Conservation (phyloP, 441 rosid species). For the Pelargonium cotyledonis region DNA sequence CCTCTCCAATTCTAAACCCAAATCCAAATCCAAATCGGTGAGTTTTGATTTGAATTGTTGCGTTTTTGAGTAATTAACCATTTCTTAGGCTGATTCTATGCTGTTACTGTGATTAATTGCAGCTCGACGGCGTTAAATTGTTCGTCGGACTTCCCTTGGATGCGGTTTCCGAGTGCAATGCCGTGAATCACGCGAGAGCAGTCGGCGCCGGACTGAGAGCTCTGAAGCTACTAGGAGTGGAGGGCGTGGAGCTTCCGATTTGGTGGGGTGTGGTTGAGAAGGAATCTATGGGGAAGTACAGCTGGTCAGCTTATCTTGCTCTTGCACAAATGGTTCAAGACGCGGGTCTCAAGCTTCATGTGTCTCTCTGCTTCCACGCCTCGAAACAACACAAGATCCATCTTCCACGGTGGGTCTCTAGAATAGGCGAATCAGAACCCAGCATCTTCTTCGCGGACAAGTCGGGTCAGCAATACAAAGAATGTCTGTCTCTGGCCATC, state of each 20-base stretch:
- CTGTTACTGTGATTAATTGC: conserved; percentile 15
- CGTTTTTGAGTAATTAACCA: too few species aligned
- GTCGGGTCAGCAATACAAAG: conserved; percentile 45
- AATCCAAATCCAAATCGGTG: too few species aligned
- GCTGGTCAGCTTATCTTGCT: conserved; percentile 79
- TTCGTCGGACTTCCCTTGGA: conserved; percentile 86
- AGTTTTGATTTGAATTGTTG: too few species aligned
- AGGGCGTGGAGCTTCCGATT: conserved; percentile 82
- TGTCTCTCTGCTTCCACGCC: conserved; percentile 67
- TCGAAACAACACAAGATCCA: conserved; percentile 35
- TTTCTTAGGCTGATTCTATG: not conserved
- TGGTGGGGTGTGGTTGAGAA: conserved; percentile 95
- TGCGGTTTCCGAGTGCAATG: conserved; percentile 52
- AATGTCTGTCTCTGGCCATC: conserved; percentile 65
- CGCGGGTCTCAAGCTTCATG: conserved; percentile 72
- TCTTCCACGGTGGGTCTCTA: conserved; percentile 69
- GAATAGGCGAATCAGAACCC: conserved; percentile 45
- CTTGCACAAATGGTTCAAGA: conserved; percentile 71
- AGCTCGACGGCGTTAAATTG: conserved; percentile 49
- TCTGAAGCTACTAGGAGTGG: conserved; percentile 69
- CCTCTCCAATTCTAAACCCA: too few species aligned
- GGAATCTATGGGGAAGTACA: conserved; percentile 63
- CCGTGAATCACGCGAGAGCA: conserved; percentile 63
- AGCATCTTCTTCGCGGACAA: conserved; percentile 51
- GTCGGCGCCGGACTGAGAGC: conserved; percentile 76